phyloP scores from a whole-genome alignment of 2,329 filamentous ascomycete genomes.

The Sclerotinia minor region DNA sequence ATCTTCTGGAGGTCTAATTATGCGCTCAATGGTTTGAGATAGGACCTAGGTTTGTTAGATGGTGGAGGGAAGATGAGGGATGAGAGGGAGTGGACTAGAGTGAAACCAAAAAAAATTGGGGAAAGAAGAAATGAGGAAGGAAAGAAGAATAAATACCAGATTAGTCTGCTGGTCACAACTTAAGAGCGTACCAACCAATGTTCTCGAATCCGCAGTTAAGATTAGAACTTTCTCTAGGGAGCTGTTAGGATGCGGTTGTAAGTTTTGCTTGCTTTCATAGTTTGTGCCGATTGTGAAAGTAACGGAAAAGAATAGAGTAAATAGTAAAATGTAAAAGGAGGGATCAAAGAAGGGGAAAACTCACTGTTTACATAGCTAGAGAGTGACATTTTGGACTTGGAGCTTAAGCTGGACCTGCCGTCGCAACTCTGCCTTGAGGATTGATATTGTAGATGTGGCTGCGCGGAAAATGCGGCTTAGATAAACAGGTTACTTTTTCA shows the following conservation, averaged over 20 bases:
- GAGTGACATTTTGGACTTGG: conserved; percentile 49
- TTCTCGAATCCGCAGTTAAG: conserved; percentile 89
- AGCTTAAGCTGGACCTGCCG: conserved; percentile 17
- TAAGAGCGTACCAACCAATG: conserved; percentile 76
- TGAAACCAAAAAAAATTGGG: too few species aligned
- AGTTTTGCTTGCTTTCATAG: conserved; percentile 33
- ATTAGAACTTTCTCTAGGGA: conserved; percentile 82
- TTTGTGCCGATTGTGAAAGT: neutral
- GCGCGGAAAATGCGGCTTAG: neutral
- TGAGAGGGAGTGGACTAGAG: neutral
- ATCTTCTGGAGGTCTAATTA: conserved; percentile 84
- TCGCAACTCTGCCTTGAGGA: conserved; percentile 35
- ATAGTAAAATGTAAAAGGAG: conserved; percentile 5
- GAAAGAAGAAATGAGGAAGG: too few species aligned
- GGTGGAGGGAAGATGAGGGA: neutral
- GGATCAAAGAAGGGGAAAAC: conserved; percentile 31
- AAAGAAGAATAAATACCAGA: conserved; percentile 51
- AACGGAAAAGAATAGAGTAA: neutral
- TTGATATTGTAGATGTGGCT: conserved; percentile 23
- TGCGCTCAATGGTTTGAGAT: conserved; percentile 78
- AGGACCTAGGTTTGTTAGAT: conserved; percentile 60
- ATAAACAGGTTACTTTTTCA: neutral
- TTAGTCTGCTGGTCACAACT: conserved; percentile 93
- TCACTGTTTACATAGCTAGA: conserved; percentile 55
- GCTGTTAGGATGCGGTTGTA: conserved; percentile 43